Conservation (phyloP, 1,139 yeast species). For the Geotrichum armillariae region DNA sequence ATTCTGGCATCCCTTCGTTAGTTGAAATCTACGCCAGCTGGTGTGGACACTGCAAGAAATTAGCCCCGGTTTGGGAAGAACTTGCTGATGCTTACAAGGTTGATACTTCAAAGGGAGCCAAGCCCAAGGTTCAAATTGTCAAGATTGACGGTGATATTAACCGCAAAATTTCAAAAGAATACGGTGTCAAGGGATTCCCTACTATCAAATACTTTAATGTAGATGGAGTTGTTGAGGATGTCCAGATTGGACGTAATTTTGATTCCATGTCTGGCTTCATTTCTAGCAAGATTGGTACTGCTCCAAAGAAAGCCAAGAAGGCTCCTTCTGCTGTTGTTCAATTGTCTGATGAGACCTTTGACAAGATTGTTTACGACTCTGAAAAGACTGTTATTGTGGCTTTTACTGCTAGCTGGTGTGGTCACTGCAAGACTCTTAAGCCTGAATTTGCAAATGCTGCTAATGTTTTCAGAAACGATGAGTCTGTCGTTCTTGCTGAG, state of each 20-base stretch:
- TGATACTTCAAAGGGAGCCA: slow-evolving; percentile 28
- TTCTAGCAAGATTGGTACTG: slow-evolving; percentile 48
- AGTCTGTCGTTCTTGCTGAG: slow-evolving; percentile 50
- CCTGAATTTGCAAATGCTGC: slow-evolving; percentile 66
- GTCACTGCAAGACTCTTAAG: slow-evolving; percentile 67
- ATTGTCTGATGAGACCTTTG: slow-evolving; percentile 37
- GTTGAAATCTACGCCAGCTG: slow-evolving; percentile 79
- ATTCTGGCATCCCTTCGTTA: slow-evolving; percentile 60
- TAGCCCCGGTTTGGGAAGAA: slow-evolving; percentile 66
- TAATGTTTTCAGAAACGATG: slow-evolving; percentile 46
- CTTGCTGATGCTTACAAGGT: slow-evolving; percentile 52
- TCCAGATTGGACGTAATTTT: slow-evolving; percentile 44
- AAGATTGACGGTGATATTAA: slow-evolving; percentile 70
- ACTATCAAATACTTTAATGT: slow-evolving; percentile 57
- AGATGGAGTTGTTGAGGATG: slow-evolving; percentile 32
- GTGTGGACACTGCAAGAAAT: slow-evolving; percentile 77
- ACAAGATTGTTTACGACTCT: slow-evolving; percentile 22
- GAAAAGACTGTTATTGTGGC: slow-evolving; percentile 37
- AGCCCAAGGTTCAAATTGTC: slow-evolving; percentile 47
- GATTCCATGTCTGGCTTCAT: slow-evolving; percentile 48
- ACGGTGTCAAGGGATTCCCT: slow-evolving; percentile 64
- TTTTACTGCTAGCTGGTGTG: slow-evolving; percentile 78
- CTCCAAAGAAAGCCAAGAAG: slow-evolving; percentile 33
- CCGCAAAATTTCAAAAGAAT: slow-evolving; percentile 54
- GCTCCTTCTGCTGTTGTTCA: slow-evolving; percentile 41